Percentiles rank a stretch among this genome's conserved stretches.
phyloP scores from a whole-genome alignment of 441 rosid species.

The Croton laevigatus region DNA sequence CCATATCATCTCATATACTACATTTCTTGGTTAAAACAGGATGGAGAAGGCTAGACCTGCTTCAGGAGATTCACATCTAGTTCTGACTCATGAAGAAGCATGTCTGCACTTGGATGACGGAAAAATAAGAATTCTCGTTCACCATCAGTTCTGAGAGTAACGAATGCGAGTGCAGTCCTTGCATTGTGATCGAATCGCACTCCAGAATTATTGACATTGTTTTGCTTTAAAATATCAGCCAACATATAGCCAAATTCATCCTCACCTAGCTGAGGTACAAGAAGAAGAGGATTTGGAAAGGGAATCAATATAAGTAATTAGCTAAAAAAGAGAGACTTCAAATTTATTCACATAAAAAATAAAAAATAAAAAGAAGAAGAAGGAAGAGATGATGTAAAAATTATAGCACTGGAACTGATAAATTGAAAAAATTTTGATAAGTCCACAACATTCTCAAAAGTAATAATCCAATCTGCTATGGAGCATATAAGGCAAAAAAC shows the following conservation, averaged over 20 bases:
- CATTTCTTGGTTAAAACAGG: slow-evolving; percentile 9
- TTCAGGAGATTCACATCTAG: slow-evolving; percentile 63
- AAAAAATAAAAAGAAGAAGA: no score
- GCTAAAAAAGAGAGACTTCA: slow-evolving; percentile 6
- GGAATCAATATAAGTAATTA: slow-evolving; percentile 2
- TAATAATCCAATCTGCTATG: not conserved
- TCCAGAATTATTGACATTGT: slow-evolving; percentile 79
- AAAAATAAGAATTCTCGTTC: slow-evolving; percentile 97
- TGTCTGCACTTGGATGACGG: slow-evolving; percentile 98
- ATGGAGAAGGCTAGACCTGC: slow-evolving; percentile 44
- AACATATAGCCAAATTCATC: slow-evolving; percentile 96
- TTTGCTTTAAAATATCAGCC: slow-evolving; percentile 68
- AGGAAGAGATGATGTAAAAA: slow-evolving; percentile 10
- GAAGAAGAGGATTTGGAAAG: slow-evolving; percentile 4
- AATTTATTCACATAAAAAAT: not conserved
- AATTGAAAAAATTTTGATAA: not conserved
- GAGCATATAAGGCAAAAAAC: not conserved
- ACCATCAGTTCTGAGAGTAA: slow-evolving; percentile 87
- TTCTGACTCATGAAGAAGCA: slow-evolving; percentile 88
- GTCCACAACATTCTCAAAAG: not conserved
- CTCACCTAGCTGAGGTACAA: slow-evolving; percentile 64
- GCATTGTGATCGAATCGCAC: slow-evolving; percentile 78
- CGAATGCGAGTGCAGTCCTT: slow-evolving; percentile 92
- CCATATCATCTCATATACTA: not conserved
- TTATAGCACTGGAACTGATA: not conserved